Percentiles rank a stretch among this genome's conserved stretches.
Evolutionary conservation across 768 basidiomycete species (phyloP).

Genomic region (Cantharellus cinnabarinus): DNA sequence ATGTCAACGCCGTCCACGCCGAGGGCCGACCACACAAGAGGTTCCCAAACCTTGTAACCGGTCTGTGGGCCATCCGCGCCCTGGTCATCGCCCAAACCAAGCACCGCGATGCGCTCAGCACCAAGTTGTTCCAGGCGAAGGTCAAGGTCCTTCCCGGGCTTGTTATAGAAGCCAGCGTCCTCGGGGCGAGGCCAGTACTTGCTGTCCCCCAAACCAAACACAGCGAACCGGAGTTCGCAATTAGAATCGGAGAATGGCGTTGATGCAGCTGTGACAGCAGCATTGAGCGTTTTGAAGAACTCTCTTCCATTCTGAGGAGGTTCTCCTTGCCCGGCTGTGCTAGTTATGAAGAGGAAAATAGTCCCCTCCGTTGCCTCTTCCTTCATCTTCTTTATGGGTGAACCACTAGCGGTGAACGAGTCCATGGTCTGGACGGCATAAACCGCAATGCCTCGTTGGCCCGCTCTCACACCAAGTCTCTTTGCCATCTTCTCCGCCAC

Average conservation of each 20-base stretch:
- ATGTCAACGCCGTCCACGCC: slow-evolving; percentile 82
- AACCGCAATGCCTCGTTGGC: slow-evolving; percentile 61
- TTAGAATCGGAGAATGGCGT: slow-evolving; percentile 21
- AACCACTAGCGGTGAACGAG: slow-evolving; percentile 19
- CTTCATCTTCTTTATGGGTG: slow-evolving; percentile 50
- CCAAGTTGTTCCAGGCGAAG: slow-evolving; percentile 58
- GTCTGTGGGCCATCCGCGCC: slow-evolving; percentile 92
- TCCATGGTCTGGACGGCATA: slow-evolving; percentile 54
- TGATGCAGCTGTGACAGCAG: slow-evolving; percentile 35
- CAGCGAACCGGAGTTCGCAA: slow-evolving; percentile 38
- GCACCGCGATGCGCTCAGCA: slow-evolving; percentile 44
- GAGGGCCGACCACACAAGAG: slow-evolving; percentile 77
- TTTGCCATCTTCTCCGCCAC: slow-evolving; percentile 94
- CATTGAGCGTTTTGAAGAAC: slow-evolving; percentile 70
- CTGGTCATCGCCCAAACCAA: slow-evolving; percentile 91
- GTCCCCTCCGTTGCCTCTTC: slow-evolving; percentile 28
- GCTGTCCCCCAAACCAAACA: slow-evolving; percentile 93
- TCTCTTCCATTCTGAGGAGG: slow-evolving; percentile 89
- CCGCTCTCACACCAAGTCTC: slow-evolving; percentile 60
- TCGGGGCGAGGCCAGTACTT: slow-evolving; percentile 98
- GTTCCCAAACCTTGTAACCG: slow-evolving; percentile 94
- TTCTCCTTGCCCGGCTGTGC: slow-evolving; percentile 92
- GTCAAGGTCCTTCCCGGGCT: slow-evolving; percentile 81
- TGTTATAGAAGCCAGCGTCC: slow-evolving; percentile 98
- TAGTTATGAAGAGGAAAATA: slow-evolving; percentile 72